A percentile compares a stretch with the other conserved stretches of the same genome.
phyloP scores from a whole-genome alignment of 805 yeast species.

The Monosporozyma yasuniensis region DNA sequence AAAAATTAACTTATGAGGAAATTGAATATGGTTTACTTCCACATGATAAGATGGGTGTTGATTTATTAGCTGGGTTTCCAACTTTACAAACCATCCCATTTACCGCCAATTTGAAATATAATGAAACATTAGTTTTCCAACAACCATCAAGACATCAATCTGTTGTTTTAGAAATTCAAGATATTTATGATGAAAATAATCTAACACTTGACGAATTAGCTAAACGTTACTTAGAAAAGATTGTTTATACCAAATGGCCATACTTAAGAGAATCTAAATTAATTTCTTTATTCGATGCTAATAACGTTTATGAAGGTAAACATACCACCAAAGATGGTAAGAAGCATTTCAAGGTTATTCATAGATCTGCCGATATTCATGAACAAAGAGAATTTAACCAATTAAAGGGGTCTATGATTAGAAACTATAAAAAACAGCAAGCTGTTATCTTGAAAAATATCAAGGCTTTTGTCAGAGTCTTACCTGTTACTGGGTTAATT shows the following conservation, averaged over 20 bases:
- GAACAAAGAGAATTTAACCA: conserved; percentile 41
- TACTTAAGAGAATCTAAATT: conserved; percentile 73
- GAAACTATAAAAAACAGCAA: conserved; percentile 39
- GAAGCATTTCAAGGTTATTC: conserved; percentile 24
- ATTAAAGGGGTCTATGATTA: conserved; percentile 33
- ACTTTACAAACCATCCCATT: conserved; percentile 64
- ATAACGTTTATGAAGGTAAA: conserved; percentile 34
- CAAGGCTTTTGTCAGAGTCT: conserved; percentile 57
- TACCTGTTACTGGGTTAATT: conserved; percentile 66
- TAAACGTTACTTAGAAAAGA: conserved; percentile 47
- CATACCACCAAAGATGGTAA: conserved; percentile 6
- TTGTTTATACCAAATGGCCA: conserved; percentile 85
- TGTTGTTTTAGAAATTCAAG: conserved; percentile 54
- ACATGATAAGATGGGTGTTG: conserved; percentile 62
- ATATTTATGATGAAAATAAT: conserved; percentile 42
- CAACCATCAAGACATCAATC: conserved; percentile 80
- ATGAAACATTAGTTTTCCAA: conserved; percentile 70
- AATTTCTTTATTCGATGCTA: conserved; percentile 49
- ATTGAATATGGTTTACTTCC: conserved; percentile 49
- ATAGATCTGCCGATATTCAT: conserved; percentile 36
- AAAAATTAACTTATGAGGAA: conserved; percentile 34
- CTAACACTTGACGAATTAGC: conserved; percentile 56
- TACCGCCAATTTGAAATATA: conserved; percentile 41
- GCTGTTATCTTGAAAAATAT: conserved; percentile 55
- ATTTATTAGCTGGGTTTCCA: conserved; percentile 85